A percentile compares a stretch with the other conserved stretches of the same genome.
Conservation (phyloP, 805 yeast genomes). For the Candida chauliodis region DNA sequence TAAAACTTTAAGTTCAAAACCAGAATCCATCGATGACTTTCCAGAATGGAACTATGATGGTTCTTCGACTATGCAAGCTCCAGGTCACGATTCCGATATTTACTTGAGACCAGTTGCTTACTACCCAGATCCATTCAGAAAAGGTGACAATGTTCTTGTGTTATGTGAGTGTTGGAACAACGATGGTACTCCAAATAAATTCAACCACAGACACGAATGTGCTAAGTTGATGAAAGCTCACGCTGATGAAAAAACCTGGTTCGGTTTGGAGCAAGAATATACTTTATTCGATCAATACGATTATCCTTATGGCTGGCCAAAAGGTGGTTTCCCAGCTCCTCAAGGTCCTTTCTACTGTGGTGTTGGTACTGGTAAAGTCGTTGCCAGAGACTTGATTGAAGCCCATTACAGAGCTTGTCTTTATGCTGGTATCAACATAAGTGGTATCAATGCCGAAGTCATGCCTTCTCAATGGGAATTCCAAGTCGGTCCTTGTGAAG, state of each 20-base stretch:
- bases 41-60: slow-evolving; percentile 99
- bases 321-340: slow-evolving; percentile 99
- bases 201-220: slow-evolving; percentile 97
- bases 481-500: slow-evolving; percentile 98
- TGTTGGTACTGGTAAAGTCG: slow-evolving; percentile 98
- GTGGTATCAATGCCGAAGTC: slow-evolving; percentile 99
- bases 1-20: slow-evolving; percentile 71
- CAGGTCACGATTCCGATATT: slow-evolving; percentile 95
- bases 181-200: slow-evolving; percentile 98
- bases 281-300: slow-evolving; percentile 90
- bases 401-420: slow-evolving; percentile 99
- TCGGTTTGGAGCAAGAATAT: slow-evolving; percentile 98
- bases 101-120: slow-evolving; percentile 93
- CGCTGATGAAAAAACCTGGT: slow-evolving; percentile 82
- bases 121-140: slow-evolving; percentile 96
- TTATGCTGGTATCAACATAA: slow-evolving; percentile 82
- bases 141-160: slow-evolving; percentile 94
- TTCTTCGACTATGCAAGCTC: slow-evolving; percentile 97
- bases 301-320: slow-evolving; percentile 96
- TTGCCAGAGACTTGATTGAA: slow-evolving; percentile 96
- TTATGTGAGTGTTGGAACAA: slow-evolving; percentile 96
- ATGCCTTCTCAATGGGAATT: slow-evolving; percentile 99
- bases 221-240: slow-evolving; percentile 94
- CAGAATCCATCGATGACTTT: slow-evolving; percentile 73
- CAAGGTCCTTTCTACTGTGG: slow-evolving; percentile 99